Evolutionary conservation across 2,329 filamentous ascomycete genomes (phyloP), one percentile per base, ranked within the genome.

Genomic region (Pseudogymnoascus destructans): DNA sequence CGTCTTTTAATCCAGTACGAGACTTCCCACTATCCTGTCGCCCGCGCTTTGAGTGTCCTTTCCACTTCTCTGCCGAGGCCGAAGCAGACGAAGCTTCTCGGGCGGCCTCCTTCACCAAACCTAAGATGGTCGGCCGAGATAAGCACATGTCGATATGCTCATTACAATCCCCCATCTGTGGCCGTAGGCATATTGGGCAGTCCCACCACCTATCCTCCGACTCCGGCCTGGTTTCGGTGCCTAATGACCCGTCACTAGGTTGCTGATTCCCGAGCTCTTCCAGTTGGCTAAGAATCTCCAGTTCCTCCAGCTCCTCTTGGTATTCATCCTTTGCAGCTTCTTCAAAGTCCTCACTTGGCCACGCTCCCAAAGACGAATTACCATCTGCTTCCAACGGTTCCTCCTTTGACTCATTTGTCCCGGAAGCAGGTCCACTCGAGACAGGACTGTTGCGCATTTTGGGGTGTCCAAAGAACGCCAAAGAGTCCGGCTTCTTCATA

Each of bases 71-170:
- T n/a, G 13, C 11, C 13, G 19, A 38, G 17, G 21, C 27, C 4
- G 54, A 38, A 23, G 32, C 21, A 36, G 54, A 56, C 17, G 55
- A 59, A 15, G 61, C 65, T 55, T 77, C 77, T 59, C 88, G 84
- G 0, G 93, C 84, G 0, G 82, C 86, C 66, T 96, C 89, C 49
- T 85, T 85, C 65, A 52, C 46, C 13, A 52, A 17, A 32, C 46
- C 46, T 7, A 52, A 32, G 15, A 98, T 97, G 0, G 89, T 88
- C 66, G 87, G 82, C 58, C 85, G 79, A 0, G 91, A 96, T 1
- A 98, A 78, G 69, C 93, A 98, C 7, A 87, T 79, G 69, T 98
- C 93, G 57, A 98, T 90, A 67, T 98, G 93, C 59, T 86, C 81
- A 64, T 98, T 98, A 72, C 97, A 95, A 0, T 73, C 74, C 49